Conservation (phyloP, 163 green algal genomes). For the Scenedesmus sp. region DNA sequence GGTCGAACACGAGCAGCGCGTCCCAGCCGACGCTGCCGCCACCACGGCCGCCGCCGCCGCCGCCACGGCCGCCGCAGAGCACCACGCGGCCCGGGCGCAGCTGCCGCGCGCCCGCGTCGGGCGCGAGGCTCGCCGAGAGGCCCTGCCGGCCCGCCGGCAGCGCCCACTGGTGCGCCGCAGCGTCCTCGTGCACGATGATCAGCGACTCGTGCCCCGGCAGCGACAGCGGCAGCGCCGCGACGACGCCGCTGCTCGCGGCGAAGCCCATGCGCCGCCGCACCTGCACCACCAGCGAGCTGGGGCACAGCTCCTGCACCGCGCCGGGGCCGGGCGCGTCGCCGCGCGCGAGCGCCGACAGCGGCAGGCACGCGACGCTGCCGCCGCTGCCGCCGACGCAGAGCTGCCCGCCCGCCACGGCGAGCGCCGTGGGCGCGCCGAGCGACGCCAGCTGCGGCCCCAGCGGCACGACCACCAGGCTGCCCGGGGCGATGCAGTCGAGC, state of each 20-base stretch:
- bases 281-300: conserved; percentile 30
- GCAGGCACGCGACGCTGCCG: conserved; percentile 47
- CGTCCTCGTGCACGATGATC: conserved; percentile 54
- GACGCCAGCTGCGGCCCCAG: conserved; percentile 25
- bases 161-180: conserved; percentile 36
- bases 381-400: conserved; percentile 50
- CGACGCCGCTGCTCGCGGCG: conserved; percentile 50
- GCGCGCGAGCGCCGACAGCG: conserved; percentile 16
- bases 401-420: conserved; percentile 31
- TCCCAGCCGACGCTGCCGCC: conserved; percentile 23
- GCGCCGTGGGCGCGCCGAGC: conserved; percentile 33
- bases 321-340: neutral
- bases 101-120: conserved; percentile 12
- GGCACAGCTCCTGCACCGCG: conserved; percentile 9
- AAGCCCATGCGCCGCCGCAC: conserved; percentile 52
- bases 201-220: conserved; percentile 15
- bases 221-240: conserved; percentile 48
- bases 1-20: conserved; percentile 19
- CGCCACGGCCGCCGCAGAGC: neutral
- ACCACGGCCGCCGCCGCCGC: neutral
- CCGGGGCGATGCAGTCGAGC: neutral
- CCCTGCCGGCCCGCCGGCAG: conserved; percentile 31
- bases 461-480: conserved; percentile 22
- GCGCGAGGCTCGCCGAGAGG: conserved; percentile 50
- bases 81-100: conserved; percentile 5